Percentiles rank a stretch among this genome's conserved stretches.
Evolutionary conservation across 805 yeast species (phyloP).

Genomic region (Suhomyces vadensis): DNA sequence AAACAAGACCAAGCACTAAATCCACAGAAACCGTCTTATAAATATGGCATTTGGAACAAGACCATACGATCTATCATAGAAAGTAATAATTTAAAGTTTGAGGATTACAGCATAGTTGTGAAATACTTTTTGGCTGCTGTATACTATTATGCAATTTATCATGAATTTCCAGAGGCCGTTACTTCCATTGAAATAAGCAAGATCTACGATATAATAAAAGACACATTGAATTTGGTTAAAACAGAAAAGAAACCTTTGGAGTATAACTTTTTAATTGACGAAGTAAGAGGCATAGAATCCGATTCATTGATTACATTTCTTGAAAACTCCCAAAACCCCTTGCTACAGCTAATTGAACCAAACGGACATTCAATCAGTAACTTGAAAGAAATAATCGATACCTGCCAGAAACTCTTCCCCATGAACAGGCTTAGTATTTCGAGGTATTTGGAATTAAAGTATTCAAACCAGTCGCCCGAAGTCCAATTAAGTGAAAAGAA

Average conservation of each 20-base stretch:
- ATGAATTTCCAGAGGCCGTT: conserved; percentile 2
- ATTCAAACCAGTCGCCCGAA: not conserved
- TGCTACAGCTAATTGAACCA: conserved; percentile 19
- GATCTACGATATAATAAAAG: conserved; percentile 30
- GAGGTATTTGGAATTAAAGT: conserved; percentile 28
- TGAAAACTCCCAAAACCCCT: conserved; percentile 14
- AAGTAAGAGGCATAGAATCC: conserved; percentile 4
- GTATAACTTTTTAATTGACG: not conserved
- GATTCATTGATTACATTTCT: conserved; percentile 20
- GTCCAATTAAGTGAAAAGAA: not conserved
- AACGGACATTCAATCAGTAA: conserved; percentile 15
- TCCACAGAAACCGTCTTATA: conserved; percentile 6
- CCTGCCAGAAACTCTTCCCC: conserved; percentile 36
- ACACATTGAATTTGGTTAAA: conserved; percentile 17
- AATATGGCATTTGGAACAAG: conserved; percentile 24
- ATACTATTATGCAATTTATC: conserved; percentile 16
- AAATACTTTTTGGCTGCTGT: conserved; percentile 22
- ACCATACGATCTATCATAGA: conserved; percentile 17
- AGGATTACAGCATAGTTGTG: conserved; percentile 16
- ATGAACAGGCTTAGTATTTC: conserved; percentile 35
- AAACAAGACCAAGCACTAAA: not conserved
- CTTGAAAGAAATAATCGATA: conserved; percentile 23
- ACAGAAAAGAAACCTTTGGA: conserved; percentile 2
- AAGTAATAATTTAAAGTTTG: conserved; percentile 8
- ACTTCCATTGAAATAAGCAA: conserved; percentile 28